Base-by-base conservation (phyloP, 345 rosid species). In the Salix arbutifolia region DNA sequence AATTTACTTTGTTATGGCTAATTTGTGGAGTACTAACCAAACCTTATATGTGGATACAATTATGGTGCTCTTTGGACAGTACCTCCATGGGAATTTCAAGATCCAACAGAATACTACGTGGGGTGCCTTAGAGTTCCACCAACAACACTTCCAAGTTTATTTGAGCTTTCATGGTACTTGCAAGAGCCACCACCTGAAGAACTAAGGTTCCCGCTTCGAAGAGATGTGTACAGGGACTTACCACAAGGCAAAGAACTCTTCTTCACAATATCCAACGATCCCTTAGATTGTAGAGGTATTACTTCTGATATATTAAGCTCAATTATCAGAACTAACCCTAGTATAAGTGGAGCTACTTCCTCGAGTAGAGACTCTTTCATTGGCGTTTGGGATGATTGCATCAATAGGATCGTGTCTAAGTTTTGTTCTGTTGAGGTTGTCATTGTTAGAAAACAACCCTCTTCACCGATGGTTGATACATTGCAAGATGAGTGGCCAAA, bases 171-270 rank as follows among this genome's bases (percentile, higher is more conserved):
- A 5, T 89, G 97, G 88, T 92, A 90, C 77, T 65, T 96, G 18
- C 98, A 88, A 83, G 97, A 96, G 75, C 97, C 98, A 7, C 98
- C 97, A 1, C 96, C 98, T 0, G 97, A 91, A 79, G 90, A 89
- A 72, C 88, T 90, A 10, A 90, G 98, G 16, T 85, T 92, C 74
- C 99, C 98, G 19, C 85, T 96, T 4, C 80, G 98, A 65, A 82
- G 79, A 85, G 99, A 96, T 46, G 92, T 96, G 17, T 93, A 87
- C 73, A 83, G 87, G 74, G 99, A 96, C 75, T 76, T 96, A 50
- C 98, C 99, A 0, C 90, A 78, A 8, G 97, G 96, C 30, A 96
- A 92, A 83, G 99, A 96, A 50, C 83, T 83, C 66, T 89, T 96
- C 85, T 96, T 96, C 80, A 82, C 90, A 60, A 89, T 84, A 21